phyloP scores from a whole-genome alignment of 2,329 filamentous ascomycete genomes.

The Mollisia scopiformis region DNA sequence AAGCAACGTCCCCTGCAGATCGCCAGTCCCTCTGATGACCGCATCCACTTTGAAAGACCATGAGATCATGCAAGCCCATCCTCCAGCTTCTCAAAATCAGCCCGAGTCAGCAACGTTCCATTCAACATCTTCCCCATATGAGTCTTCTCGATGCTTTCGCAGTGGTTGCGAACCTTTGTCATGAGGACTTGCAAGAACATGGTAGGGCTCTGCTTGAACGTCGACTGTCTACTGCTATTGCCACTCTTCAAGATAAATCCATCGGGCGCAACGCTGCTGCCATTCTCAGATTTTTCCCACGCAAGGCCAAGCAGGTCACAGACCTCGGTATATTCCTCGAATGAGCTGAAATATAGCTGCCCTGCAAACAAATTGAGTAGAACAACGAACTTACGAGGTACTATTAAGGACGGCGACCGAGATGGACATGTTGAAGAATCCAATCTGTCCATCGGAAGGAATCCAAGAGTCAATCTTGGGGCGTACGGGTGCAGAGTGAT shows the following conservation, averaged over 20 bases:
- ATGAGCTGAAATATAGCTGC: constrained; percentile 62
- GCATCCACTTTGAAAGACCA: no score
- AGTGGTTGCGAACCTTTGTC: constrained; percentile 38
- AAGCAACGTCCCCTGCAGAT: no score
- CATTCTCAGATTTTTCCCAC: constrained; percentile 22
- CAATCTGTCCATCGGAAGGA: constrained; percentile 48
- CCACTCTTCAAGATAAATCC: constrained; percentile 36
- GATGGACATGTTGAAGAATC: constrained; percentile 45
- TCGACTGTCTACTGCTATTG: neutral
- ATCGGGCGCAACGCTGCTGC: constrained; percentile 32
- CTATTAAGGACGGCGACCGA: constrained; percentile 12
- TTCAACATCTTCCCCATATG: constrained; percentile 46
- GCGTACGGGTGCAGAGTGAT: constrained; percentile 55
- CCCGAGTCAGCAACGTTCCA: constrained; percentile 35
- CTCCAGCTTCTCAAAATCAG: constrained; percentile 9
- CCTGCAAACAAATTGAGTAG: constrained; percentile 70
- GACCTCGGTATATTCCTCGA: constrained; percentile 52
- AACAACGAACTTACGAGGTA: constrained; percentile 30
- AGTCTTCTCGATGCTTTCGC: constrained; percentile 44
- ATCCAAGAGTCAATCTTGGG: constrained; percentile 44
- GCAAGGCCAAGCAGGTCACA: constrained; percentile 54
- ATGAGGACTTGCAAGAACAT: constrained; percentile 44
- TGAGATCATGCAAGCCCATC: no score
- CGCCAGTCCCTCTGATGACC: no score
- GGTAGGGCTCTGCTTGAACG: constrained; percentile 43